These are phyloP conservation scores for Bisporella sp. DNA, from an alignment of 2,329 filamentous ascomycete genomes.

Conservation along the genomic window DNA sequence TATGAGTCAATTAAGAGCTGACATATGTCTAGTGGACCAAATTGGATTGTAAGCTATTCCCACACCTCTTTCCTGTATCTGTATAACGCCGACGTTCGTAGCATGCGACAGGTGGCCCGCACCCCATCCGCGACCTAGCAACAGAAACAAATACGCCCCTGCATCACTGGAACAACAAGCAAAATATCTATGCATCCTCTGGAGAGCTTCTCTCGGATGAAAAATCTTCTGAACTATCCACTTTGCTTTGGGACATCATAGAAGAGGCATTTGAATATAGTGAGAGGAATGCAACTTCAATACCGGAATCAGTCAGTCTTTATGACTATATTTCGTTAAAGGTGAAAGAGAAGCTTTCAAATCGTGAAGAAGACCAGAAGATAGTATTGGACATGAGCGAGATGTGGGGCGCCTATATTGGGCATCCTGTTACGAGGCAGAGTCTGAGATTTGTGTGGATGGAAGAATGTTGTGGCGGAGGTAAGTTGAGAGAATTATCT, in stretches of 20 bases:
- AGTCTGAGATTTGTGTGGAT: slow-evolving; percentile 51
- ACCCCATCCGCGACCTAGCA: slow-evolving; percentile 48
- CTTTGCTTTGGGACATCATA: slow-evolving; percentile 45
- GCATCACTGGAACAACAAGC: slow-evolving; percentile 34
- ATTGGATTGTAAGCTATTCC: not conserved
- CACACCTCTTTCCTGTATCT: not conserved
- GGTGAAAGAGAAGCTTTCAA: slow-evolving; percentile 35
- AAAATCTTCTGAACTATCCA: slow-evolving; percentile 22
- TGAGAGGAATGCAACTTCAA: slow-evolving; percentile 39
- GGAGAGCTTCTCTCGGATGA: slow-evolving; percentile 33
- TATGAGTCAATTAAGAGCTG: not conserved
- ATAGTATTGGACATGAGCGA: slow-evolving; percentile 33
- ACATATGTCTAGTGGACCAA: not conserved
- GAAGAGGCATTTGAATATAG: slow-evolving; percentile 46
- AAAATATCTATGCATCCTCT: slow-evolving; percentile 35
- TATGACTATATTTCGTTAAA: slow-evolving; percentile 47
- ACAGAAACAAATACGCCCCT: slow-evolving; percentile 39
- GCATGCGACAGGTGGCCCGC: slow-evolving; percentile 1
- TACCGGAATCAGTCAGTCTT: slow-evolving; percentile 39
- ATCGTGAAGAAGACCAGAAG: slow-evolving; percentile 26
- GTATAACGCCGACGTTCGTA: not conserved
- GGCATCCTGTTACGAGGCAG: slow-evolving; percentile 40
- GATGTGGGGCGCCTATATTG: slow-evolving; percentile 47
- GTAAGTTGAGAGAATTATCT: slow-evolving; percentile 14
- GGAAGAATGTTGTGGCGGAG: slow-evolving; percentile 49